Percentiles rank a stretch among this genome's conserved stretches.
phyloP scores from a whole-genome alignment of 371 early-diverging fungal genomes.

The Mortierella sp. region DNA sequence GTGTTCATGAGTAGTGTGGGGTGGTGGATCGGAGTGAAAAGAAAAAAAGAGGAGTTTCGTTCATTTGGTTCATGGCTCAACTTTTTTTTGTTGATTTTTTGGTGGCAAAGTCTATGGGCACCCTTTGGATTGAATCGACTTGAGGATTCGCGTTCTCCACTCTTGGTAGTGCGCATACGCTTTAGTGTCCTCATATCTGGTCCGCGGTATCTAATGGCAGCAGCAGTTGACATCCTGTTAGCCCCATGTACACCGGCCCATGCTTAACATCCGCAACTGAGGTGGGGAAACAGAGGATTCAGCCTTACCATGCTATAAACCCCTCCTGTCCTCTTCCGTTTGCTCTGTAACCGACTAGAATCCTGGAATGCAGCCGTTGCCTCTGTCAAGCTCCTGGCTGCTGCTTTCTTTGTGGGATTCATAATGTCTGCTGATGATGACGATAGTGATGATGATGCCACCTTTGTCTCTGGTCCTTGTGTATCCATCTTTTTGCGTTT shows the following conservation, averaged over 20 bases:
- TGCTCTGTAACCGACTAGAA: slow-evolving; percentile 5
- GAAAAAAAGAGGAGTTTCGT: no score
- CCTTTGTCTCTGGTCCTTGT: no score
- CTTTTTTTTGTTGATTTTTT: no score
- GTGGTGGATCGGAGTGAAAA: no score
- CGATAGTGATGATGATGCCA: no score
- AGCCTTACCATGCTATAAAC: slow-evolving; percentile 47
- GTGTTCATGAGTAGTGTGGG: background rate
- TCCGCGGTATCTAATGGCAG: slow-evolving; percentile 33
- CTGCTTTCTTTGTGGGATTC: slow-evolving; percentile 6
- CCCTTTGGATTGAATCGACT: slow-evolving; percentile 1
- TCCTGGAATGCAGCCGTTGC: slow-evolving; percentile 16
- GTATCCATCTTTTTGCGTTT: slow-evolving; percentile 33
- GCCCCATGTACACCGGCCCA: no score
- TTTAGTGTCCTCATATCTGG: slow-evolving; percentile 33
- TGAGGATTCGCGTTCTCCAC: slow-evolving; percentile 33
- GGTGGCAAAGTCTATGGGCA: background rate
- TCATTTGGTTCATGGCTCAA: background rate
- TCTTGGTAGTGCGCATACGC: slow-evolving; percentile 38
- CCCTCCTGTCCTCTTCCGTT: slow-evolving; percentile 28
- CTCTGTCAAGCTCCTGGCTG: slow-evolving; percentile 17
- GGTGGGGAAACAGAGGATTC: background rate
- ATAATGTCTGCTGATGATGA: slow-evolving; percentile 30
- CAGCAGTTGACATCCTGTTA: no score
- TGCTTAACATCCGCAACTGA: no score